These are phyloP conservation scores for Cryphonectria carpinicola DNA, from an alignment of 2,329 filamentous ascomycete species.

Conservation along the genomic window DNA sequence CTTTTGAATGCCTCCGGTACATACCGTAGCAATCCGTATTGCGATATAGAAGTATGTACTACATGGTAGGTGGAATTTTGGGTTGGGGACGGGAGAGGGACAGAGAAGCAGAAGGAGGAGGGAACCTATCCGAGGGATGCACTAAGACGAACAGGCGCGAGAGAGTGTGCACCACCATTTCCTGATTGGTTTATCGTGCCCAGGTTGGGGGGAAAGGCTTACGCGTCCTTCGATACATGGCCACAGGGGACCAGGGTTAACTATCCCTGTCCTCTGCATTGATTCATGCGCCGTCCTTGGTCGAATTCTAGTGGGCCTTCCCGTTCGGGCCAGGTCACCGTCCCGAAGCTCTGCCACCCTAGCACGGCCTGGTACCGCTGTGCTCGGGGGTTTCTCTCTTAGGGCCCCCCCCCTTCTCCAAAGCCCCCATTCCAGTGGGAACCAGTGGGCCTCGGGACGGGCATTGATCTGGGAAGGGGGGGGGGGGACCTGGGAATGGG, in stretches of 20 bases:
- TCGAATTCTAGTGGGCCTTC: slow-evolving; percentile 8
- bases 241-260: background rate
- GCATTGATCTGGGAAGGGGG: background rate
- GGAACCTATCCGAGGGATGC: background rate
- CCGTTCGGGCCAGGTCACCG: slow-evolving; percentile 11
- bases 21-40: background rate
- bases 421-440: background rate
- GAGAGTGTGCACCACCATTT: slow-evolving; percentile 5
- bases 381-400: background rate
- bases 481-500: background rate
- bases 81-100: background rate
- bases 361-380: background rate
- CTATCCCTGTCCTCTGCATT: slow-evolving; percentile 13
- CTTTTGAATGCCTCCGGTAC: background rate
- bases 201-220: slow-evolving; percentile 11
- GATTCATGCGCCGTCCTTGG: slow-evolving; percentile 4
- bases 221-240: slow-evolving; percentile 17
- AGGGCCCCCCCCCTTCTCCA: background rate
- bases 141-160: slow-evolving; percentile 7
- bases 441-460: background rate
- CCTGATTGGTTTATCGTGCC: background rate
- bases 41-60: background rate
- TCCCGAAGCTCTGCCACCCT: slow-evolving; percentile 13
- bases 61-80: background rate
- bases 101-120: background rate